Evolutionary conservation across 257 asterid genomes (phyloP), one percentile per base, ranked within the genome.

Genomic region (Ophiorrhiza pumila): DNA sequence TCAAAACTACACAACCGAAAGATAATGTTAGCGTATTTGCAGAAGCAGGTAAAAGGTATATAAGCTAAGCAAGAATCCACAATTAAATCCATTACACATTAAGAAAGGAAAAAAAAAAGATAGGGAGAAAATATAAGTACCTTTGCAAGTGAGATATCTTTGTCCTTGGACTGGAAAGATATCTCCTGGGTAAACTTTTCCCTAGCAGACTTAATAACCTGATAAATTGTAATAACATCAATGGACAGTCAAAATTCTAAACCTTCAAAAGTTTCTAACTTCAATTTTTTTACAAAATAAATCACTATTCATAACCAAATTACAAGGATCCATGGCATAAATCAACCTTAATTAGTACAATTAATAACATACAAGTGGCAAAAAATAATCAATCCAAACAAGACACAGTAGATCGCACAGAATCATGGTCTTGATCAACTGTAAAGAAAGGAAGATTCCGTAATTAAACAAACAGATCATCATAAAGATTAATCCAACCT

Each of bases 91-190:
- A 70, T 37, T 50, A 71, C 77, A 65, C 46, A 35, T 74, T 62
- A 39, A 63, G 22, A 31, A 73, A 60, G 69, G 73, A 55, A 42
- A 50, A 23, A 12, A 39, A 37, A 42, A 68, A 69, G 59, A 62
- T 57, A 34, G 37, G 23, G 52, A 43, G 45, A 8, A 71, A 42
- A 56, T 65, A 65, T 42, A 31, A 73, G 55, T 82, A 93, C 98
- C 97, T 93, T 89, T 43, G 97, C 90, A 47, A 93, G 92, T 27
- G 97, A 91, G 84, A 93, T 83, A 82, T 93, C 95, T 75, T 84
- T 93, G 85, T 88, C 97, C 83, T 88, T 88, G 39, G 94, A 82
- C 85, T 81, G 91, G 82, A 88, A 89, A 65, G 96, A 87, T 75
- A 91, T 91, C 89, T 91, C 98, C 55, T 69, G 71, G 8, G 90